These are phyloP conservation scores for Hymenoscyphus infarciens DNA, from an alignment of 2,329 filamentous ascomycete genomes.

Conservation along the genomic window DNA sequence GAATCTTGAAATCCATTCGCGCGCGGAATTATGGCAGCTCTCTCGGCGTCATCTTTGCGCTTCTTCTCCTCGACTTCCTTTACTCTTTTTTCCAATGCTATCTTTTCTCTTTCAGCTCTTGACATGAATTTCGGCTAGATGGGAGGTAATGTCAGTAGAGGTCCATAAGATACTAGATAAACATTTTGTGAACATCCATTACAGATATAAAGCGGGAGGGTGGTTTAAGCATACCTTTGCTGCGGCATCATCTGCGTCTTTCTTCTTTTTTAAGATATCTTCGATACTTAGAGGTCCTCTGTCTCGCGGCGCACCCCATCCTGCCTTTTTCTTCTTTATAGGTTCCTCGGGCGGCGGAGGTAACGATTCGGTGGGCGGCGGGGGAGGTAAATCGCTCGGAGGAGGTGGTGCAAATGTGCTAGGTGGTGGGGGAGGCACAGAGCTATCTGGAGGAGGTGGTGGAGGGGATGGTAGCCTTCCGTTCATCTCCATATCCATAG, in stretches of 20 bases:
- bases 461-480: slow-evolving; percentile 30
- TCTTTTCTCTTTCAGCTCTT: slow-evolving; percentile 74
- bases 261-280: slow-evolving; percentile 80
- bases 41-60: slow-evolving; percentile 40
- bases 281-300: slow-evolving; percentile 71
- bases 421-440: slow-evolving; percentile 33
- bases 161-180: slow-evolving; percentile 27
- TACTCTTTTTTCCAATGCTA: slow-evolving; percentile 73
- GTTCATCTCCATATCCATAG: slow-evolving; percentile 20
- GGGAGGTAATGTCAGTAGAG: slow-evolving; percentile 26
- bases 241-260: slow-evolving; percentile 77
- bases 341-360: slow-evolving; percentile 44
- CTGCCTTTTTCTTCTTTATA: slow-evolving; percentile 47
- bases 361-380: slow-evolving; percentile 37
- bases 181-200: slow-evolving; percentile 32
- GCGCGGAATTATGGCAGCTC: slow-evolving; percentile 20
- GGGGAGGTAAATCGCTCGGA: slow-evolving; percentile 33
- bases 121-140: slow-evolving; percentile 75
- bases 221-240: slow-evolving; percentile 55
- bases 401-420: slow-evolving; percentile 28
- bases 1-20: slow-evolving; percentile 26
- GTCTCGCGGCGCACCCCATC: slow-evolving; percentile 43
- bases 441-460: slow-evolving; percentile 32
- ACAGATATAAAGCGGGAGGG: slow-evolving; percentile 17
- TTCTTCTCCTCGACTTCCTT: slow-evolving; percentile 67